phyloP scores from a whole-genome alignment of 108 stramenopile species.

The Pelagomonas calceolata region DNA sequence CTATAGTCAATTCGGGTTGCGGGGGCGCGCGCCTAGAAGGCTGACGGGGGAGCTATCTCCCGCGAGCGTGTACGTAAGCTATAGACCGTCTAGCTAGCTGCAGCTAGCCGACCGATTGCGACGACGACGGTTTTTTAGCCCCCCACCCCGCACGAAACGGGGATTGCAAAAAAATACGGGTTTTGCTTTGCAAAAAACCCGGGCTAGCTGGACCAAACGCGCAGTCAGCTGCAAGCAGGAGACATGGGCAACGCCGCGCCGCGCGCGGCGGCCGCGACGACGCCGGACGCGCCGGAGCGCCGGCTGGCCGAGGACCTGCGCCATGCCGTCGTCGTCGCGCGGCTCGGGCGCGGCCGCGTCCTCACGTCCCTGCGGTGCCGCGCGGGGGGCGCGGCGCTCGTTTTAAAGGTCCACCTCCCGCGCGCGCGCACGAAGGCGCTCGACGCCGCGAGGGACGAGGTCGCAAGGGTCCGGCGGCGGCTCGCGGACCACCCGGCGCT shows the following conservation, averaged over 20 bases:
- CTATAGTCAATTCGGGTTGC: no score
- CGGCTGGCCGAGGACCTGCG: conserved; percentile 5
- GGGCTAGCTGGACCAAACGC: no score
- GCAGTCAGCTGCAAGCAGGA: no score
- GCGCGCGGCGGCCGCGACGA: background rate
- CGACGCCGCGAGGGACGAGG: background rate
- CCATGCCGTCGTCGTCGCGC: background rate
- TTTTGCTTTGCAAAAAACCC: no score
- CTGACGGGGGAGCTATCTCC: no score
- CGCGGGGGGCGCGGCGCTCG: background rate
- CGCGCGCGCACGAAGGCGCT: background rate
- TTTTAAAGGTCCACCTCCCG: conserved; percentile 4
- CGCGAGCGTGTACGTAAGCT: no score
- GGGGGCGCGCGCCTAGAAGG: no score
- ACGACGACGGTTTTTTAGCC: no score
- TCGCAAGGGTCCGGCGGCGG: background rate
- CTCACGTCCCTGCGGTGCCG: background rate
- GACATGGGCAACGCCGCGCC: conserved; percentile 3
- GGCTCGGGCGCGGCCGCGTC: background rate
- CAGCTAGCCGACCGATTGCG: no score
- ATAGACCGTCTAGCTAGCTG: no score
- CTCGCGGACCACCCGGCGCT: background rate
- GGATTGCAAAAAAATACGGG: no score
- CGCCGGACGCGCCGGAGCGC: background rate
- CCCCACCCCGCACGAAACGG: no score